A percentile compares a stretch with the other conserved stretches of the same genome.
These are phyloP conservation scores for Agaricus sinodeliciosus DNA, from an alignment of 768 basidiomycete genomes.

Conservation along the genomic window DNA sequence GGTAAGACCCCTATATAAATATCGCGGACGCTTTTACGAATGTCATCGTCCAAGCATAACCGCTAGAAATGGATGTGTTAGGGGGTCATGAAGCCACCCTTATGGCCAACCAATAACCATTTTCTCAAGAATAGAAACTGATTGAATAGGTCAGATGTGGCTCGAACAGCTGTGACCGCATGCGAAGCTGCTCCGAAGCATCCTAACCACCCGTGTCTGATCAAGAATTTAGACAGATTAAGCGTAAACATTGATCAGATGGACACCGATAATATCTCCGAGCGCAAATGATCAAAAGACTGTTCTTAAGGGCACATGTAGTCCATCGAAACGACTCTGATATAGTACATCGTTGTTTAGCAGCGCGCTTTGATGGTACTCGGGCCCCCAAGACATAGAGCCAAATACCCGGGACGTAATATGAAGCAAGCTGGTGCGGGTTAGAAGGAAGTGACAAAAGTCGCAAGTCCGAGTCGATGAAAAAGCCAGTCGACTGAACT, in stretches of 20 bases:
- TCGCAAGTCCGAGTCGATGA: too few species aligned
- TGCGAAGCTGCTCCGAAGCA: neutral
- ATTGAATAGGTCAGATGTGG: neutral
- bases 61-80: neutral
- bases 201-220: neutral
- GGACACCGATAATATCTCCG: neutral
- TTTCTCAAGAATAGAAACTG: neutral
- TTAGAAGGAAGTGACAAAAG: too few species aligned
- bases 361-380: neutral
- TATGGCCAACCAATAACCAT: neutral
- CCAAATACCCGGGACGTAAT: too few species aligned
- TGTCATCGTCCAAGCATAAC: neutral
- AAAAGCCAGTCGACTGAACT: too few species aligned
- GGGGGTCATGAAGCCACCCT: slow-evolving; percentile 5
- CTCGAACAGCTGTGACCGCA: neutral
- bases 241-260: neutral
- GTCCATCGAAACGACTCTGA: neutral
- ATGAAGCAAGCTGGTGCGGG: too few species aligned
- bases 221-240: neutral
- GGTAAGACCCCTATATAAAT: neutral
- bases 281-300: neutral
- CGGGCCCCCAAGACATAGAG: neutral
- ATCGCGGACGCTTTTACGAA: neutral
- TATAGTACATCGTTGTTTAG: neutral
- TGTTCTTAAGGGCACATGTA: neutral